Base-by-base conservation (phyloP, 371 early-diverging fungal genomes). In the Apophysomyces trapeziformis region DNA sequence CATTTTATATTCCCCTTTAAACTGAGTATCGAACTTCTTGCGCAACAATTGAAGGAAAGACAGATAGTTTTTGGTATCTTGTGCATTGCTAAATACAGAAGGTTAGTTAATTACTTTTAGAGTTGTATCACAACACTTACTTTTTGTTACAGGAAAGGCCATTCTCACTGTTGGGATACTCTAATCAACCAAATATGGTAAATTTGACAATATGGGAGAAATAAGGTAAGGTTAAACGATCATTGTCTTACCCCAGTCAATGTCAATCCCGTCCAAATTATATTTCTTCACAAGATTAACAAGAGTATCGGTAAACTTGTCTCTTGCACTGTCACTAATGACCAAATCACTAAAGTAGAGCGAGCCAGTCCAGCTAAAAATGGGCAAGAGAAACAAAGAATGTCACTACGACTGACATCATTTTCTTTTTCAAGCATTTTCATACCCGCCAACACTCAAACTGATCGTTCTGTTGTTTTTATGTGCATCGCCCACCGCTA, bases 221-320 rank as follows among this genome's bases (percentile, higher is more conserved):
- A 44, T 16, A 39, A 26, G 32, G 32, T 26, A 26, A 26, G 32
- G 32, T 26, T 46, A 38, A 60, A 63, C 47, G 44, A 4, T 43
- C 21, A 26, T 37, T 47, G 9, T 12, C 32, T 66, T 80, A 80
- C 80, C 82, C 85, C 85, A 87, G 64, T 87, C 87, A 58, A 86
- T 69, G 61, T 86, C 85, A 39, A 85, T 69, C 11, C 88, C 90
- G 68, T 88, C 87, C 16, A 90, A 71, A n/a, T 76, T 54, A 50
- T 76, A 84, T 13, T 84, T 61, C 5, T 76, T 66, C 14, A 85
- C 79, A 32, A 69, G 35, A 18, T 65, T n/a, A 7, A 72, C 61
- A 18, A 82, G 57, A 36, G 64, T 77, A 5, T 72, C 68, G 5
- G 61, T 74, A 47, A 82, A 72, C 0, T 14, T 68, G 9, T 68